Evolutionary conservation across 768 basidiomycete genomes (phyloP).

Genomic region (Cubamyces sp.): DNA sequence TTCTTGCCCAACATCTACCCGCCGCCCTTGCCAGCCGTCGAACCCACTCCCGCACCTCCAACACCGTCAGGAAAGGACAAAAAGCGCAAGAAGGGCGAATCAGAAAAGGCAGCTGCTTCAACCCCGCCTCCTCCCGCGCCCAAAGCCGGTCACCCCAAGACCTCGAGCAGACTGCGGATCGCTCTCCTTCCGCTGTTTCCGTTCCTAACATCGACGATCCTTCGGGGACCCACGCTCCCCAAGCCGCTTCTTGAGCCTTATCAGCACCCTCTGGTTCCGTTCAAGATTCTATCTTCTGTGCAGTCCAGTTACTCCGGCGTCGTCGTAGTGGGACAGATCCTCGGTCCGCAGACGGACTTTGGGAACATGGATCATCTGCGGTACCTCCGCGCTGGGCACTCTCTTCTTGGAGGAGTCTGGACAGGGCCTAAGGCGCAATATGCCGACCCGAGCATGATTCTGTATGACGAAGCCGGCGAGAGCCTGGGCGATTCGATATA

Average conservation of each 20-base stretch:
- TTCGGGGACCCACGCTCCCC: constrained; percentile 61
- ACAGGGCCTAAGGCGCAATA: constrained; percentile 42
- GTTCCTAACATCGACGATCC: constrained; percentile 39
- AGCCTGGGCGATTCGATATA: constrained; percentile 82
- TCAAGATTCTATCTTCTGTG: constrained; percentile 69
- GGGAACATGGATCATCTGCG: constrained; percentile 39
- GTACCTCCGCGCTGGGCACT: constrained; percentile 58
- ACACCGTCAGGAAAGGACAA: constrained; percentile 13
- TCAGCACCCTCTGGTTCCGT: constrained; percentile 53
- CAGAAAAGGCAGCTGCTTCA: constrained; percentile 9
- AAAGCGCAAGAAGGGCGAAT: constrained; percentile 9
- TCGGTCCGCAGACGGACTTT: constrained; percentile 37
- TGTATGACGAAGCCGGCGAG: constrained; percentile 55
- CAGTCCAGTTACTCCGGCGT: constrained; percentile 74
- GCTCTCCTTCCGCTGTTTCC: constrained; percentile 34
- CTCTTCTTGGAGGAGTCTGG: constrained; percentile 77
- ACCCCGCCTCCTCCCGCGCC: neutral
- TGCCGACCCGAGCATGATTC: constrained; percentile 37
- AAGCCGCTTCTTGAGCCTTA: constrained; percentile 56
- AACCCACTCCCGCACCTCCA: constrained; percentile 2
- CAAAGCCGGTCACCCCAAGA: neutral
- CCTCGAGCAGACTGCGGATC: constrained; percentile 7
- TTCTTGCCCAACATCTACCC: constrained; percentile 17
- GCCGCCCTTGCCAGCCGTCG: neutral
- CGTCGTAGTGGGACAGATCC: constrained; percentile 78